A percentile compares a stretch with the other conserved stretches of the same genome.
Evolutionary conservation across 1,139 yeast species (phyloP).

Genomic region (Nakaseomyces uthaithaninus): DNA sequence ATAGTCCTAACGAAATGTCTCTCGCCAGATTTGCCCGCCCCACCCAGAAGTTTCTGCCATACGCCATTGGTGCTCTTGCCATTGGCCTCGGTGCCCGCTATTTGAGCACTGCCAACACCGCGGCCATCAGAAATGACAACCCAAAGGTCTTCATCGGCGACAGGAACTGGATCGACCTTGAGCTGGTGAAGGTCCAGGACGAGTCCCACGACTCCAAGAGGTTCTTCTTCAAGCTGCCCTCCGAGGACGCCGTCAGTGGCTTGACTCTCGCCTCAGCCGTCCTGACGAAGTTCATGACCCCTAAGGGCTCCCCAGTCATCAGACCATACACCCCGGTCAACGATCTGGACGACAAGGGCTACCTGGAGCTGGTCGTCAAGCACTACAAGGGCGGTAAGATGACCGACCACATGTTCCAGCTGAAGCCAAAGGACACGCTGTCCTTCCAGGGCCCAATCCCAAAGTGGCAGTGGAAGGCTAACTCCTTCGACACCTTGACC

Average conservation of each 20-base stretch:
- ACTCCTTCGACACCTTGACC: constrained; percentile 69
- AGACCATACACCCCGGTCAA: constrained; percentile 96
- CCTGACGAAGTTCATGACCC: constrained; percentile 71
- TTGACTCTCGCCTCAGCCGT: constrained; percentile 73
- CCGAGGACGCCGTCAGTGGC: constrained; percentile 64
- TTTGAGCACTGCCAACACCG: constrained; percentile 14
- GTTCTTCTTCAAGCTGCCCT: constrained; percentile 64
- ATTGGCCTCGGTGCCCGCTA: constrained; percentile 33
- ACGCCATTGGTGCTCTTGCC: constrained; percentile 46
- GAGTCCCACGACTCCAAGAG: constrained; percentile 55
- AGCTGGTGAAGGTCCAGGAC: constrained; percentile 44
- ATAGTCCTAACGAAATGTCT: no score
- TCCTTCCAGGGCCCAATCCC: constrained; percentile 90
- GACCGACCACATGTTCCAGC: constrained; percentile 62
- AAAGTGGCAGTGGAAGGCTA: constrained; percentile 89
- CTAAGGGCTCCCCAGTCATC: constrained; percentile 79
- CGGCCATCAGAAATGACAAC: constrained; percentile 38
- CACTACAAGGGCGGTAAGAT: constrained; percentile 78
- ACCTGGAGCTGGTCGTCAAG: constrained; percentile 75
- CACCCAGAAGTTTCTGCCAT: constrained; percentile 24
- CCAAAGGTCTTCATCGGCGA: constrained; percentile 58
- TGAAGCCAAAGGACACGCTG: constrained; percentile 73
- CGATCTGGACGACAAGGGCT: constrained; percentile 61
- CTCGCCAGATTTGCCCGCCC: constrained; percentile 21
- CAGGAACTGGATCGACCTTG: constrained; percentile 74